A percentile compares a stretch with the other conserved stretches of the same genome.
Evolutionary conservation across 352 stramenopile genomes (phyloP).

Genomic region (Phytophthora boehmeriae): DNA sequence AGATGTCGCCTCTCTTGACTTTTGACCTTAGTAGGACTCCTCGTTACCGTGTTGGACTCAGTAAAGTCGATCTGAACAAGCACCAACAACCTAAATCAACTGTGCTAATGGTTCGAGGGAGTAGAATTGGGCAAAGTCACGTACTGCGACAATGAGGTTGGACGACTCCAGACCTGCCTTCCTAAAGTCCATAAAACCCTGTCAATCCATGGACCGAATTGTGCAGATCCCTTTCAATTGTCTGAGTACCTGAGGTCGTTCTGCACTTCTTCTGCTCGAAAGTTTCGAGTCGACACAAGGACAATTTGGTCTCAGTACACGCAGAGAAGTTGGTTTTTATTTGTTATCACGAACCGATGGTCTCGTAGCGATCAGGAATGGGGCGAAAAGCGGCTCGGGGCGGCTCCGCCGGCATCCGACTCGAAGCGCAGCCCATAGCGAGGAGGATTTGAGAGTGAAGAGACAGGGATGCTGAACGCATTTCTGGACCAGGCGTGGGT

Average conservation of each 20-base stretch:
- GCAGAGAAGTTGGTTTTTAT: background rate
- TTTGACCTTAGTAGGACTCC: background rate
- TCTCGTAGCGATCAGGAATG: slow-evolving; percentile 68
- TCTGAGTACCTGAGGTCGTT: slow-evolving; percentile 35
- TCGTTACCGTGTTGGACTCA: slow-evolving; percentile 61
- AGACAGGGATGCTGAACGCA: slow-evolving; percentile 13
- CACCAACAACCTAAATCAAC: background rate
- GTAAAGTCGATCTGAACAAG: slow-evolving; percentile 41
- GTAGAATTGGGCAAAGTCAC: background rate
- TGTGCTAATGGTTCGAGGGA: no score
- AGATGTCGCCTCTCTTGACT: background rate
- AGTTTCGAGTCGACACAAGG: slow-evolving; percentile 1
- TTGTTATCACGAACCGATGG: slow-evolving; percentile 36
- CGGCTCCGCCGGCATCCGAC: background rate
- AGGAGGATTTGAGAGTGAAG: slow-evolving; percentile 22
- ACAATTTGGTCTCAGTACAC: slow-evolving; percentile 9
- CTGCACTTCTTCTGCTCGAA: slow-evolving; percentile 43
- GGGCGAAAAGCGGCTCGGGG: slow-evolving; percentile 35
- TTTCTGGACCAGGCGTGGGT: background rate
- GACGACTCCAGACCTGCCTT: slow-evolving; percentile 60
- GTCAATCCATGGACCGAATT: no score
- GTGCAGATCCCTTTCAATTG: slow-evolving; percentile 1
- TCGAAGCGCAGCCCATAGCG: slow-evolving; percentile 33
- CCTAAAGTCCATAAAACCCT: slow-evolving; percentile 3
- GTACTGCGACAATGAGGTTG: slow-evolving; percentile 59